These are phyloP conservation scores for Aegilops longissima DNA, from an alignment of 176 grass and related monocot species.

Conservation along the genomic window DNA sequence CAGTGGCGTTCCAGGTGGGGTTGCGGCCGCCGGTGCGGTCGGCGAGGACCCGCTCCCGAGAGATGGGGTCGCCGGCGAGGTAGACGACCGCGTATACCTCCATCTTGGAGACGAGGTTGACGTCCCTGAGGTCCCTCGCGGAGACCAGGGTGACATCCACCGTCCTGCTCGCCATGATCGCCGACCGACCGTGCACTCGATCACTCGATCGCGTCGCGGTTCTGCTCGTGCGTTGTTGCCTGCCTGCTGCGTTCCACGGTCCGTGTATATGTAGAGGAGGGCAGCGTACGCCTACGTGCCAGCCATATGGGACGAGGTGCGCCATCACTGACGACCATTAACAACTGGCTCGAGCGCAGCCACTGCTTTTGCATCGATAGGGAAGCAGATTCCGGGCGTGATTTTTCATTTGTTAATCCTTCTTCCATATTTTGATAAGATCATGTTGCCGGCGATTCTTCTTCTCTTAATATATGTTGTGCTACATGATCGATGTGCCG, in stretches of 20 bases:
- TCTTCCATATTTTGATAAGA: background rate
- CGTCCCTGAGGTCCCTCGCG: conserved; percentile 38
- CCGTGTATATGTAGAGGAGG: background rate
- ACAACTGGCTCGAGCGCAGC: background rate
- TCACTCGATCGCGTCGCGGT: background rate
- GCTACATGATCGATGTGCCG: too few species aligned
- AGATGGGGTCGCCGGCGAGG: conserved; percentile 37
- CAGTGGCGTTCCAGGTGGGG: conserved; percentile 48
- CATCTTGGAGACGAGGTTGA: conserved; percentile 56
- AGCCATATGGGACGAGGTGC: background rate
- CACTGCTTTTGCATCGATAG: background rate
- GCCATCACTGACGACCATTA: background rate
- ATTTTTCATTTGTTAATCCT: background rate
- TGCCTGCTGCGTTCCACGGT: background rate
- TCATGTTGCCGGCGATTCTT: background rate
- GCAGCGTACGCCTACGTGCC: background rate
- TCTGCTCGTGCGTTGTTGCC: background rate
- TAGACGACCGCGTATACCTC: conserved; percentile 51
- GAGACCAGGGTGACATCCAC: conserved; percentile 52
- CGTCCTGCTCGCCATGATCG: conserved; percentile 39
- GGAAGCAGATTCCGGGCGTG: conserved; percentile 6
- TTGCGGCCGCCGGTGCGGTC: conserved; percentile 48
- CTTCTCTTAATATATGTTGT: background rate
- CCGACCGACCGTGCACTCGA: background rate
- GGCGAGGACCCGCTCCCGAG: conserved; percentile 26